Evolutionary conservation across 257 asterid species (phyloP), one percentile per base, ranked within the genome.

Genomic region (Ocimum tenuiflorum): DNA sequence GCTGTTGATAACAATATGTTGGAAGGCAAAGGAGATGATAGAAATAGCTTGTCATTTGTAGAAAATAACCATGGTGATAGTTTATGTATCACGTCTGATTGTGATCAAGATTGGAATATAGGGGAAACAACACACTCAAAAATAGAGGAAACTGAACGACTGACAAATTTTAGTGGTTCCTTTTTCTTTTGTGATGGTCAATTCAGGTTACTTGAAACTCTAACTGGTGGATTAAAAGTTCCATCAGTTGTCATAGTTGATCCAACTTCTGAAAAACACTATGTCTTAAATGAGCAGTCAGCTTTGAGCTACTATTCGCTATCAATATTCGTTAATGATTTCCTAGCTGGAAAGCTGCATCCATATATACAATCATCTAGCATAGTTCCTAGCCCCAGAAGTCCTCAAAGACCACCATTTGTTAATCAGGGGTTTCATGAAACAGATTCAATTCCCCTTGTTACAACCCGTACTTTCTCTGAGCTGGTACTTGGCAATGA

Each of bases 341-440:
- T 81, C 77, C 77, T 86, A 52, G 80, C 76, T 73, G 90, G 85
- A 65, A 82, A 81, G 75, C 96, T 89, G 71, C 75, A 70, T 63
- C 94, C 96, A 13, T 81, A 84, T 75, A 75, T 78, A 68, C 94
- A 86, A 76, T 87, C 96, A 53, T 78, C 81, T 73, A 71, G 63
- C 49, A 51, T 49, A 60, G 77, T 74, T 81, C 82, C 70, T 68
- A 81, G 76, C 72, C 74, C 73, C 15, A 81, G 75, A 75, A 86
- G 74, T 76, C 81, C 81, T 75, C 82, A 86, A 70, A 69, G 67
- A 51, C 95, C 99, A 50, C 97, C 99, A 52, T 89, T 89, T 79
- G 95, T 89, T 73, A 92, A 92, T 83, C 84, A 77, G 66, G 96
- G 85, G 83, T 92, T 87, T 83, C 96, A 82, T 45, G 99, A 89